phyloP scores from a whole-genome alignment of 495 filamentous ascomycete species.

The Lophiotrema nucula region DNA sequence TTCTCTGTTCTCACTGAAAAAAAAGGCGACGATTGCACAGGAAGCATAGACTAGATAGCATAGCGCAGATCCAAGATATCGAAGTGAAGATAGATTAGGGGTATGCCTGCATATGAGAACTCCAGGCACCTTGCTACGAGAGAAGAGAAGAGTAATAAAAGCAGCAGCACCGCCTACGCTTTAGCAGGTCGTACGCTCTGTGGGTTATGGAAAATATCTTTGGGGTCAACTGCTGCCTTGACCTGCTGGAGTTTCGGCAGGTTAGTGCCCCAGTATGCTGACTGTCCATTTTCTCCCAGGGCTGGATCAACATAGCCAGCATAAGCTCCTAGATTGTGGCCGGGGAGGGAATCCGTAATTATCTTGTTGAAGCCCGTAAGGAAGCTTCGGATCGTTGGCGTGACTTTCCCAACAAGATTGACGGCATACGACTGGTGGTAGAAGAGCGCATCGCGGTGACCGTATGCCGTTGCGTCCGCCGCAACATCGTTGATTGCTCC shows the following conservation, averaged over 20 bases:
- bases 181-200: constrained; percentile 50
- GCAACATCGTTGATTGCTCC: constrained; percentile 47
- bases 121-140: too few relatives aligned
- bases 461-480: constrained; percentile 46
- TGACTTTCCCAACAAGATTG: constrained; percentile 46
- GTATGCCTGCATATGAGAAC: too few relatives aligned
- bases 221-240: constrained; percentile 56
- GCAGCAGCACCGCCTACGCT: too few relatives aligned
- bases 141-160: too few relatives aligned
- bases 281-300: constrained; percentile 21
- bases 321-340: constrained; percentile 31
- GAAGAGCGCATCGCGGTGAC: constrained; percentile 48
- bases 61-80: too few relatives aligned
- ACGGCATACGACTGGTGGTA: constrained; percentile 49
- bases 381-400: constrained; percentile 41
- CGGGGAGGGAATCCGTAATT: constrained; percentile 27
- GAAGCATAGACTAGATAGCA: too few relatives aligned
- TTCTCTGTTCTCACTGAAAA: too few relatives aligned
- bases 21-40: too few relatives aligned
- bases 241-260: constrained; percentile 52
- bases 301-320: constrained; percentile 35
- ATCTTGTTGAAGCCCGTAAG: constrained; percentile 48
- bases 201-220: constrained; percentile 62
- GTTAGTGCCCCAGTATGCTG: constrained; percentile 53
- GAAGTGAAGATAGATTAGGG: too few relatives aligned